phyloP scores from a whole-genome alignment of 2,329 filamentous ascomycete species.

The Pyrenophora seminiperda region DNA sequence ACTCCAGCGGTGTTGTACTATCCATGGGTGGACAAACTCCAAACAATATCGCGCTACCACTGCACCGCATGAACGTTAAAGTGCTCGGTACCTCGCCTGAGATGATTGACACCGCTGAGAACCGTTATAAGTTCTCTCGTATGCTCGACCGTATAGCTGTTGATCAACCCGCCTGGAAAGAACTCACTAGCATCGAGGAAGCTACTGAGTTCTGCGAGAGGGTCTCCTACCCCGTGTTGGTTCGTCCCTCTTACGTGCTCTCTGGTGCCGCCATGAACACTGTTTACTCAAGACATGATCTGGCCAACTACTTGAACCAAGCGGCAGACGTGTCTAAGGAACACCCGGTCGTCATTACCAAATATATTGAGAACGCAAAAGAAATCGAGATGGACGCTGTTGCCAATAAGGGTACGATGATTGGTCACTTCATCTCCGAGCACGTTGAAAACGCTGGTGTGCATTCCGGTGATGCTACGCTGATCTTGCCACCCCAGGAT shows the following conservation, averaged over 20 bases:
- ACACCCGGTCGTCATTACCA: conserved; percentile 97
- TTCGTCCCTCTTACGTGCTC: conserved; percentile 93
- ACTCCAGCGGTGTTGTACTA: conserved; percentile 81
- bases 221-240: conserved; percentile 90
- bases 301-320: conserved; percentile 86
- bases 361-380: conserved; percentile 99
- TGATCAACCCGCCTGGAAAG: conserved; percentile 97
- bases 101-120: conserved; percentile 98
- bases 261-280: conserved; percentile 99
- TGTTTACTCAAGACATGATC: conserved; percentile 92
- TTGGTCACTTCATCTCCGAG: conserved; percentile 97
- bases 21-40: conserved; percentile 98
- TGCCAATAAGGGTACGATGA: conserved; percentile 83
- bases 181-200: conserved; percentile 92
- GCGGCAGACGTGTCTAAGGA: conserved; percentile 92
- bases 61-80: conserved; percentile 88
- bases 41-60: conserved; percentile 93
- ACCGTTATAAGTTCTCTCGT: conserved; percentile 97
- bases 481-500: conserved; percentile 94
- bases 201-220: conserved; percentile 84
- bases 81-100: conserved; percentile 94
- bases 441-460: conserved; percentile 99
- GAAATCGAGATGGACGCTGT: conserved; percentile 99
- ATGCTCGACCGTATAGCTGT: conserved; percentile 95
- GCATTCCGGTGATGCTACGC: conserved; percentile 94